Evolutionary conservation across 805 yeast species (phyloP).

Genomic region (Myxozyma neotropica): DNA sequence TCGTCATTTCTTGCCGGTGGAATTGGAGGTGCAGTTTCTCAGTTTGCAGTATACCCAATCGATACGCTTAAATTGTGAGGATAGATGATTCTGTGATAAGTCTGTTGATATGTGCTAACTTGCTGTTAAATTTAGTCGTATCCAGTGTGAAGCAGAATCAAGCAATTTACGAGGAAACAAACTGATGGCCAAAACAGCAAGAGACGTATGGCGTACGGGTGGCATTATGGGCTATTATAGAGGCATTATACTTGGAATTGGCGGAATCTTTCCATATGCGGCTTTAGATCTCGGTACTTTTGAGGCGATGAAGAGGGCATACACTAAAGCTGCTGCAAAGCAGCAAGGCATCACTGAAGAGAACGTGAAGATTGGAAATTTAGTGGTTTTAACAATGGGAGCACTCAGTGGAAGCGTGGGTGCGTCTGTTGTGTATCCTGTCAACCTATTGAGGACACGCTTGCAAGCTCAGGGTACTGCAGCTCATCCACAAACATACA

Average conservation of each 20-base stretch:
- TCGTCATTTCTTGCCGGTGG: constrained; percentile 95
- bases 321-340: constrained; percentile 64
- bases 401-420: constrained; percentile 96
- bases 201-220: constrained; percentile 75
- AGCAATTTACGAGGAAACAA: constrained; percentile 61
- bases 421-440: constrained; percentile 92
- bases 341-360: constrained; percentile 55
- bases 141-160: constrained; percentile 87
- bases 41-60: constrained; percentile 89
- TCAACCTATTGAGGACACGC: constrained; percentile 87
- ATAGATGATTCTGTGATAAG: too few relatives aligned
- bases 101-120: neutral
- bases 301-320: constrained; percentile 78
- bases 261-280: constrained; percentile 97
- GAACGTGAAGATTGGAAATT: constrained; percentile 74
- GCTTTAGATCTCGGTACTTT: constrained; percentile 95
- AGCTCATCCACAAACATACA: constrained; percentile 88
- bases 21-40: constrained; percentile 91
- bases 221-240: constrained; percentile 80
- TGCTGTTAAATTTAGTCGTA: constrained; percentile 47
- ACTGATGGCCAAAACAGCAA: constrained; percentile 67
- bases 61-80: constrained; percentile 79
- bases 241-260: constrained; percentile 86
- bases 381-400: constrained; percentile 84
- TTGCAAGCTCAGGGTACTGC: constrained; percentile 96